phyloP scores from a whole-genome alignment of 2,329 filamentous ascomycete species.

The Arachnomyces sp. region DNA sequence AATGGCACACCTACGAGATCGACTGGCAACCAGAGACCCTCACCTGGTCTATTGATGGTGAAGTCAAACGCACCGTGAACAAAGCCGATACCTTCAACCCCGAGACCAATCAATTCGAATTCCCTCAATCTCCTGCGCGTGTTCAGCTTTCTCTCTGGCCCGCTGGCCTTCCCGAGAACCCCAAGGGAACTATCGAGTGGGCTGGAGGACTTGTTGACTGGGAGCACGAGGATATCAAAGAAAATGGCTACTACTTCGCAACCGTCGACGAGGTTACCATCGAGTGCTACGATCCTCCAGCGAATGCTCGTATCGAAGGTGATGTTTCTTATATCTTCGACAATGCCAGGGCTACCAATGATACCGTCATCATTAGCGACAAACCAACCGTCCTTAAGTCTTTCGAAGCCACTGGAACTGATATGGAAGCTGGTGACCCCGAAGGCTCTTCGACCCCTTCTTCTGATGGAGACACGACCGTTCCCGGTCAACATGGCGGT shows the following conservation, averaged over 20 bases:
- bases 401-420: slow-evolving; percentile 68
- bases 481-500: slow-evolving; percentile 25
- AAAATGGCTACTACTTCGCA: slow-evolving; percentile 81
- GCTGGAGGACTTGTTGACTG: slow-evolving; percentile 86
- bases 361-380: slow-evolving; percentile 67
- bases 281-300: slow-evolving; percentile 78
- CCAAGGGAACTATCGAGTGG: slow-evolving; percentile 79
- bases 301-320: slow-evolving; percentile 53
- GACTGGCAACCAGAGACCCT: slow-evolving; percentile 83
- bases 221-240: slow-evolving; percentile 70
- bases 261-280: slow-evolving; percentile 69
- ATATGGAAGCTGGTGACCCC: slow-evolving; percentile 52
- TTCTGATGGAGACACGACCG: slow-evolving; percentile 19
- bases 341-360: slow-evolving; percentile 56
- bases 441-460: slow-evolving; percentile 19
- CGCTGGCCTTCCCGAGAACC: slow-evolving; percentile 70
- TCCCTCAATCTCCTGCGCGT: slow-evolving; percentile 82
- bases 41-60: slow-evolving; percentile 79
- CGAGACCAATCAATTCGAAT: slow-evolving; percentile 72
- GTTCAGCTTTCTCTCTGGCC: slow-evolving; percentile 96
- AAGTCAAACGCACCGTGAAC: slow-evolving; percentile 64
- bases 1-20: slow-evolving; percentile 86
- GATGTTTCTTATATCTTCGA: slow-evolving; percentile 67
- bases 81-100: slow-evolving; percentile 77
- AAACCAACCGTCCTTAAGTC: slow-evolving; percentile 69